Evolutionary conservation across 23 red algal genomes (phyloP).

Genomic region (Chondrus crispus): DNA sequence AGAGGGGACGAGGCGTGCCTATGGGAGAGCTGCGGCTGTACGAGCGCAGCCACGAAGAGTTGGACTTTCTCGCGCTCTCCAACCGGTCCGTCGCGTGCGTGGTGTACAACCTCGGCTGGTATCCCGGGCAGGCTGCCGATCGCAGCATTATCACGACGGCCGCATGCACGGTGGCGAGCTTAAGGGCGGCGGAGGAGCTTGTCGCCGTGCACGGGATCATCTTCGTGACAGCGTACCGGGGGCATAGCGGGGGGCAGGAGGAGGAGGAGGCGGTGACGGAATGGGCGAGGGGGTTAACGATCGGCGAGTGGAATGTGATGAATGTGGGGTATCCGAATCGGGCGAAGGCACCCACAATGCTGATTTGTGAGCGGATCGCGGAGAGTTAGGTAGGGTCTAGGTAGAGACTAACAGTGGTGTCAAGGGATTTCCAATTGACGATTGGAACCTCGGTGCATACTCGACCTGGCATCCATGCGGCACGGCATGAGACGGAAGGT

Average conservation of each 20-base stretch:
- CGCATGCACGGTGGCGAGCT: constrained; percentile 56
- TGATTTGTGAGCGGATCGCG: neutral
- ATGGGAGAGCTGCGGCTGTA: constrained; percentile 15
- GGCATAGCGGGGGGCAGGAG: constrained; percentile 70
- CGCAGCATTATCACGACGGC: constrained; percentile 58
- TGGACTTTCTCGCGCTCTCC: constrained; percentile 39
- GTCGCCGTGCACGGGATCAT: constrained; percentile 71
- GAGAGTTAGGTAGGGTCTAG: neutral
- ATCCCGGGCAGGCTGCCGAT: constrained; percentile 49
- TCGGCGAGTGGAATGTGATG: constrained; percentile 44
- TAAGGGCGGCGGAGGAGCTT: constrained; percentile 30
- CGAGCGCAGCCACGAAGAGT: constrained; percentile 3
- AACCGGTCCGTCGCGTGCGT: constrained; percentile 47
- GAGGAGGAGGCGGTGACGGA: constrained; percentile 65
- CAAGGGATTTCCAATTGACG: too few species aligned
- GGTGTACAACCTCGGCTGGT: constrained; percentile 88
- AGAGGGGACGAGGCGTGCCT: neutral
- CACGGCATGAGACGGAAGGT: too few species aligned
- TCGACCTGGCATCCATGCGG: too few species aligned
- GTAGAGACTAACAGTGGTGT: too few species aligned
- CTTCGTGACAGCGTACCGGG: constrained; percentile 69
- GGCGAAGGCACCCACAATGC: neutral
- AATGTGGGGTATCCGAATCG: constrained; percentile 48
- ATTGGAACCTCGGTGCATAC: too few species aligned
- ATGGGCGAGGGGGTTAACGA: constrained; percentile 41